Evolutionary conservation across 2,329 filamentous ascomycete genomes (phyloP).

Genomic region (Septoria petroselini): DNA sequence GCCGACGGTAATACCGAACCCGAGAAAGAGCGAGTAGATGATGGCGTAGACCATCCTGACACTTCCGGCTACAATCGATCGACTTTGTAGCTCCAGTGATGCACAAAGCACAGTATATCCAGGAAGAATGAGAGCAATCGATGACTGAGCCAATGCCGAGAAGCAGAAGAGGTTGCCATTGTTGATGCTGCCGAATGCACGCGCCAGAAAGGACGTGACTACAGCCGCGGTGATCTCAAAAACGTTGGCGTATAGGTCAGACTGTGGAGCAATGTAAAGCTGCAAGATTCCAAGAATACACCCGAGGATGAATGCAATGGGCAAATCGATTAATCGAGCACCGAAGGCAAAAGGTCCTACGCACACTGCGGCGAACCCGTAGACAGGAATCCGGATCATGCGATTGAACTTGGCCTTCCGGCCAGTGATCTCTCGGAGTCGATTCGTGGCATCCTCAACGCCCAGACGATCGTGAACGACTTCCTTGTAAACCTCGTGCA

Average conservation of each 20-base stretch:
- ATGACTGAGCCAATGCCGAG: slow-evolving; percentile 50
- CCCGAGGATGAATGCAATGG: slow-evolving; percentile 72
- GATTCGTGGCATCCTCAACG: slow-evolving; percentile 65
- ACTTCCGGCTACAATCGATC: slow-evolving; percentile 50
- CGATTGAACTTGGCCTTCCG: slow-evolving; percentile 53
- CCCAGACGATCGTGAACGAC: slow-evolving; percentile 73
- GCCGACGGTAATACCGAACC: slow-evolving; percentile 52
- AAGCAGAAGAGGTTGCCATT: slow-evolving; percentile 49
- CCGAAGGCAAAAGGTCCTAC: slow-evolving; percentile 80
- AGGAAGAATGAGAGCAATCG: slow-evolving; percentile 51
- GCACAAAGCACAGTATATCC: slow-evolving; percentile 53
- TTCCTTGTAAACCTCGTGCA: slow-evolving; percentile 75
- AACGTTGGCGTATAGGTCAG: slow-evolving; percentile 62
- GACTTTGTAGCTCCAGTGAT: slow-evolving; percentile 49
- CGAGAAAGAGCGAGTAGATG: slow-evolving; percentile 53
- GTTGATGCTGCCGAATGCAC: slow-evolving; percentile 49
- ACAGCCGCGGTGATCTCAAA: slow-evolving; percentile 51
- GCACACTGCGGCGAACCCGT: slow-evolving; percentile 70
- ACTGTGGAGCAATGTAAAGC: slow-evolving; percentile 69
- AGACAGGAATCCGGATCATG: slow-evolving; percentile 59
- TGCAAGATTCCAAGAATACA: slow-evolving; percentile 71
- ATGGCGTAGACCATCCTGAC: slow-evolving; percentile 54
- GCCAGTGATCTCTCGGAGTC: slow-evolving; percentile 62
- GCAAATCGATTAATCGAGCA: slow-evolving; percentile 72
- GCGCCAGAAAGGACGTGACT: slow-evolving; percentile 50